These are phyloP conservation scores for Phaeosphaeria sp. DNA, from an alignment of 2,329 filamentous ascomycete species.

Conservation along the genomic window DNA sequence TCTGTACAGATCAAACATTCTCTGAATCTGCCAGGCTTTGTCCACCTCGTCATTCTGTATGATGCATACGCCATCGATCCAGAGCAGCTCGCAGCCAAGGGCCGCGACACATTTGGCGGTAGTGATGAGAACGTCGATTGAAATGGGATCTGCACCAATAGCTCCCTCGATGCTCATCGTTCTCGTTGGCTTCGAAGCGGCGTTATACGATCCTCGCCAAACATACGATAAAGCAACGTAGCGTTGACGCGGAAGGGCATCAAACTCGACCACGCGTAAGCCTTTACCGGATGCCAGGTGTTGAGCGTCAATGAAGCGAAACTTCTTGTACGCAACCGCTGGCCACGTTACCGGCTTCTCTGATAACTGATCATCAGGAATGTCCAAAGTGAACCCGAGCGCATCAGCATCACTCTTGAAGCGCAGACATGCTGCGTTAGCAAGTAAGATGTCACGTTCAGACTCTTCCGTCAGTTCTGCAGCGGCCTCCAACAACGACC, in stretches of 20 bases:
- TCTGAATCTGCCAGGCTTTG: constrained; percentile 26
- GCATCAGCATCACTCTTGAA: not conserved
- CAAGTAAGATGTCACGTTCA: not conserved
- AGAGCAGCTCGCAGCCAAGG: constrained; percentile 4
- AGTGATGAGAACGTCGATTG: constrained; percentile 4
- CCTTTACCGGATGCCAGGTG: constrained; percentile 1
- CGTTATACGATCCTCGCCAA: constrained; percentile 1
- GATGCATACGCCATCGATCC: constrained; percentile 10
- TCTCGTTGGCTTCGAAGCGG: not conserved
- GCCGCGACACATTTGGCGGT: constrained; percentile 2
- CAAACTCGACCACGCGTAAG: constrained; percentile 6
- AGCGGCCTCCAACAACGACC: not conserved
- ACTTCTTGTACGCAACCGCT: not conserved
- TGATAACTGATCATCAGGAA: not conserved
- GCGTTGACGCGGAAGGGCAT: not conserved
- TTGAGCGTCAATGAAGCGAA: constrained; percentile 9
- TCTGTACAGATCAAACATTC: constrained; percentile 23
- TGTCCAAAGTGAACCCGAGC: not conserved
- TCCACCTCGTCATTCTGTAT: constrained; percentile 12
- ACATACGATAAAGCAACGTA: constrained; percentile 7
- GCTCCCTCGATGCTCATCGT: constrained; percentile 5
- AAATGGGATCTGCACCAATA: constrained; percentile 7
- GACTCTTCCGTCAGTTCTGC: not conserved
- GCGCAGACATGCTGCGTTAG: not conserved
- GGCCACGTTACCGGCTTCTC: not conserved